Evolutionary conservation across 345 rosid species (phyloP).

Genomic region (Mercurialis annua): DNA sequence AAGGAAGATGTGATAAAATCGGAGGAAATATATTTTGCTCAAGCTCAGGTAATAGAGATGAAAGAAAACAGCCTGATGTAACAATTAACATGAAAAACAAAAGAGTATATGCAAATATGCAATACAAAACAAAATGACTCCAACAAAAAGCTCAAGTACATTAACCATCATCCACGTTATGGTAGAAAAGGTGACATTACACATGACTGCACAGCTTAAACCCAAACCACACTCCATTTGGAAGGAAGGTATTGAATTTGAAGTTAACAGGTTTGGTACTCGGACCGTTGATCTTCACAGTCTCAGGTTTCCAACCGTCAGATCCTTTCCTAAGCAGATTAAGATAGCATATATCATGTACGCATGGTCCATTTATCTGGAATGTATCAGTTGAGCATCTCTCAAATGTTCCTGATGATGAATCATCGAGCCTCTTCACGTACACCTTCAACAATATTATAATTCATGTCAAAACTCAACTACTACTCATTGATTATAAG

Average conservation of each 20-base stretch:
- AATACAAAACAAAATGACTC: too few species aligned
- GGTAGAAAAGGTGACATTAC: not conserved
- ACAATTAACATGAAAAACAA: too few species aligned
- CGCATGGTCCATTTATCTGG: conserved; percentile 52
- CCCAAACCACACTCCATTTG: conserved; percentile 55
- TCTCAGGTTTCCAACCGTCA: conserved; percentile 72
- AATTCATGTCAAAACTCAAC: not conserved
- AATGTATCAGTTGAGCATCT: conserved; percentile 66
- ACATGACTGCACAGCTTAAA: conserved; percentile 31
- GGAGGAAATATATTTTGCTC: too few species aligned
- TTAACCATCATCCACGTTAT: not conserved
- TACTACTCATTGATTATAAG: not conserved
- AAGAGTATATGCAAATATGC: too few species aligned
- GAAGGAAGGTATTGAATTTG: conserved; percentile 42
- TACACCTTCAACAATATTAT: conserved; percentile 35
- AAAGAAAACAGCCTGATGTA: too few species aligned
- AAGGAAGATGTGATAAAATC: too few species aligned
- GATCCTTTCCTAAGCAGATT: conserved; percentile 43
- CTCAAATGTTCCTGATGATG: conserved; percentile 46
- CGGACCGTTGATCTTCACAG: conserved; percentile 39
- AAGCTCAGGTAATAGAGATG: too few species aligned
- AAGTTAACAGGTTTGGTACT: conserved; percentile 41
- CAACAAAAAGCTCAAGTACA: too few species aligned
- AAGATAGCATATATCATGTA: conserved; percentile 43
- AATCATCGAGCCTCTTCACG: conserved; percentile 51